Percentiles rank a stretch among this genome's conserved stretches.
Evolutionary conservation across 768 basidiomycete species (phyloP).

Genomic region (Serendipita vermifera): DNA sequence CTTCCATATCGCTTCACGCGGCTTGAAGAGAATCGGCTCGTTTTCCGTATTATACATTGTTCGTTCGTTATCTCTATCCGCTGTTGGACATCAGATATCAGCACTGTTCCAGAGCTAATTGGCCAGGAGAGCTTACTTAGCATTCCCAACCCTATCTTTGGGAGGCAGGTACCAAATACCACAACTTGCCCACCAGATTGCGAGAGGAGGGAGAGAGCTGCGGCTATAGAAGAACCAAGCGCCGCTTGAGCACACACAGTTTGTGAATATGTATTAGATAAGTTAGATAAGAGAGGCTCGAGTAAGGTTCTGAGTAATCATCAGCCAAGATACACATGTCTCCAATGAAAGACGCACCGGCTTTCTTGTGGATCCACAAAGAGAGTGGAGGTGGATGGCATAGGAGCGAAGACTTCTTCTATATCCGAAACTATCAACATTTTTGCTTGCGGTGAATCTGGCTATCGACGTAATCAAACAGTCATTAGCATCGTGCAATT

Average conservation of each 20-base stretch:
- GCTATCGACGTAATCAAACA: too few species aligned
- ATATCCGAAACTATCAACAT: slow-evolving; percentile 81
- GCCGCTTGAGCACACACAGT: slow-evolving; percentile 41
- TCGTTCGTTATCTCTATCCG: slow-evolving; percentile 42
- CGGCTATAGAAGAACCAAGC: slow-evolving; percentile 64
- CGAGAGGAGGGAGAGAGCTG: slow-evolving; percentile 54
- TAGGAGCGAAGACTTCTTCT: slow-evolving; percentile 83
- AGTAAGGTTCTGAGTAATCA: slow-evolving; percentile 2
- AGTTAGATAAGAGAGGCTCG: slow-evolving; percentile 1
- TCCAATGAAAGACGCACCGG: slow-evolving; percentile 32
- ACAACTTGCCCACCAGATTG: slow-evolving; percentile 68
- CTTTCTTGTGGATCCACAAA: slow-evolving; percentile 65
- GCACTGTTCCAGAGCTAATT: too few species aligned
- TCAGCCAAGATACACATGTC: neutral
- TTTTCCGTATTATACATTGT: slow-evolving; percentile 72
- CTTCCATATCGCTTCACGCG: slow-evolving; percentile 69
- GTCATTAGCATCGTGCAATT: slow-evolving; percentile 14
- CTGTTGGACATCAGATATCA: too few species aligned
- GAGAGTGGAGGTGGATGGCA: slow-evolving; percentile 40
- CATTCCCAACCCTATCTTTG: slow-evolving; percentile 60
- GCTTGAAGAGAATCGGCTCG: slow-evolving; percentile 64
- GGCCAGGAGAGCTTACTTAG: slow-evolving; percentile 26
- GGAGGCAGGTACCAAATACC: slow-evolving; percentile 55
- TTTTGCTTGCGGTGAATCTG: slow-evolving; percentile 35
- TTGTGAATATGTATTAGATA: slow-evolving; percentile 50